Percentiles rank a stretch among this genome's conserved stretches.
phyloP scores from a whole-genome alignment of 768 basidiomycete species.

The Xerocomellus chrysenteron region DNA sequence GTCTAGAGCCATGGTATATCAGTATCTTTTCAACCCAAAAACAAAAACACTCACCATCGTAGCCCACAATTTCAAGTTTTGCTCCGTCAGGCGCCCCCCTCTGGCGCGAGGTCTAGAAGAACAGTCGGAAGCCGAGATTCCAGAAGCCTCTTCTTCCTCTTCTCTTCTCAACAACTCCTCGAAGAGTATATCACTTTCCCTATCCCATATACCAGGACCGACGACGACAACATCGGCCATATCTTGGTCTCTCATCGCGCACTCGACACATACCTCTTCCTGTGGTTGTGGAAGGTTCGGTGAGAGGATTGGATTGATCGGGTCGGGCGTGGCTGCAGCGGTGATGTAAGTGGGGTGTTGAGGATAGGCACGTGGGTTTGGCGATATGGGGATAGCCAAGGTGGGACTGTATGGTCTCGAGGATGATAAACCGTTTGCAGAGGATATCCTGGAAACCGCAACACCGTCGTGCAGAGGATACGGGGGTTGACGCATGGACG shows the following conservation, averaged over 20 bases:
- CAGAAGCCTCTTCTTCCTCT: constrained; percentile 60
- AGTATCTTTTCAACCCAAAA: constrained; percentile 1
- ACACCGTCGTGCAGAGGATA: constrained; percentile 38
- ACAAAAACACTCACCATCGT: constrained; percentile 56
- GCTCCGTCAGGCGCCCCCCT: constrained; percentile 71
- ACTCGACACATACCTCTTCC: constrained; percentile 93
- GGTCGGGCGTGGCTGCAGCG: constrained; percentile 44
- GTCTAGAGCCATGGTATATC: constrained; percentile 52
- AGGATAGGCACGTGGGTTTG: constrained; percentile 63
- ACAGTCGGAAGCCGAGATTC: constrained; percentile 50
- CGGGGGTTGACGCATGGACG: constrained; percentile 48
- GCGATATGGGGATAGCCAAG: constrained; percentile 54
- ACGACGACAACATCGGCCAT: constrained; percentile 94
- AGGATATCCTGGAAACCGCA: constrained; percentile 36
- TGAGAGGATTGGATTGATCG: constrained; percentile 62
- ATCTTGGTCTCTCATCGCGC: constrained; percentile 98
- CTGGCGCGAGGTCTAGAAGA: constrained; percentile 57
- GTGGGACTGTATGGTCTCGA: constrained; percentile 50
- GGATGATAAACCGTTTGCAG: constrained; percentile 57
- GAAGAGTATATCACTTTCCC: constrained; percentile 81
- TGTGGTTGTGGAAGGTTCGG: constrained; percentile 51
- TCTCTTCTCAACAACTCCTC: constrained; percentile 77
- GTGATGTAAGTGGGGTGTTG: constrained; percentile 80
- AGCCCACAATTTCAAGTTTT: constrained; percentile 79
- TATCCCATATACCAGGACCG: constrained; percentile 84